Evolutionary conservation across 2,329 filamentous ascomycete genomes (phyloP).

Genomic region (Ophiocordyceps australis): DNA sequence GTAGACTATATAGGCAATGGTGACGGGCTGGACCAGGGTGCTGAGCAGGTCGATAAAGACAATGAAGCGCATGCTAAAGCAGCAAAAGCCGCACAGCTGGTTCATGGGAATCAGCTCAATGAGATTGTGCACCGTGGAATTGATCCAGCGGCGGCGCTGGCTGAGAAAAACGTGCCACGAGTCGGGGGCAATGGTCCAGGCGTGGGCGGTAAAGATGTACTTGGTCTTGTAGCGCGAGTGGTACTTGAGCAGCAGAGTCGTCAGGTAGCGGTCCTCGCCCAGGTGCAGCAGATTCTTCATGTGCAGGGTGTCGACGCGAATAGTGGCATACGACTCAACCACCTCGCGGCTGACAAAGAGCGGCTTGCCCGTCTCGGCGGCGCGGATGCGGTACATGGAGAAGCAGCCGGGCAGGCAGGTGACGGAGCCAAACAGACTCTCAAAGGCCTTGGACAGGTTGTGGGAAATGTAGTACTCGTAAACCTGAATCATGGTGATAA

Average conservation of each 20-base stretch:
- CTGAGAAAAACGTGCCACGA: conserved; percentile 90
- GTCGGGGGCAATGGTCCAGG: conserved; percentile 94
- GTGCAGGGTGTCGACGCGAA: conserved; percentile 92
- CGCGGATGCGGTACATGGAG: conserved; percentile 95
- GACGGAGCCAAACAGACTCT: conserved; percentile 90
- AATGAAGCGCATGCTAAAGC: conserved; percentile 97
- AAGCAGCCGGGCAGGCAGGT: conserved; percentile 98
- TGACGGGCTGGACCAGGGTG: conserved; percentile 83
- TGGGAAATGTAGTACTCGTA: conserved; percentile 99
- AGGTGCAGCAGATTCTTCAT: conserved; percentile 97
- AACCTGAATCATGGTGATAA: conserved; percentile 97
- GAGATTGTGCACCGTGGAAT: conserved; percentile 95
- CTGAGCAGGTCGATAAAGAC: conserved; percentile 88
- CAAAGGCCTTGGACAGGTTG: conserved; percentile 91
- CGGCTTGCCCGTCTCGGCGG: conserved; percentile 85
- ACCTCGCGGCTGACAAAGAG: conserved; percentile 91
- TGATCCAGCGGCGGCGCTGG: conserved; percentile 98
- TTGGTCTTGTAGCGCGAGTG: conserved; percentile 96
- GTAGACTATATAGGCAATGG: conserved; percentile 76
- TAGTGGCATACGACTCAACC: conserved; percentile 72
- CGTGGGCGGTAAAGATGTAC: conserved; percentile 81
- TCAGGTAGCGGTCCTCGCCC: conserved; percentile 94
- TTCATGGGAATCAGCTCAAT: conserved; percentile 86
- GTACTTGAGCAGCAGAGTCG: conserved; percentile 80
- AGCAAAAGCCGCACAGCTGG: conserved; percentile 97